Percentiles rank a stretch among this genome's conserved stretches.
Evolutionary conservation across 345 rosid species (phyloP).

Genomic region (Mangifera indica): DNA sequence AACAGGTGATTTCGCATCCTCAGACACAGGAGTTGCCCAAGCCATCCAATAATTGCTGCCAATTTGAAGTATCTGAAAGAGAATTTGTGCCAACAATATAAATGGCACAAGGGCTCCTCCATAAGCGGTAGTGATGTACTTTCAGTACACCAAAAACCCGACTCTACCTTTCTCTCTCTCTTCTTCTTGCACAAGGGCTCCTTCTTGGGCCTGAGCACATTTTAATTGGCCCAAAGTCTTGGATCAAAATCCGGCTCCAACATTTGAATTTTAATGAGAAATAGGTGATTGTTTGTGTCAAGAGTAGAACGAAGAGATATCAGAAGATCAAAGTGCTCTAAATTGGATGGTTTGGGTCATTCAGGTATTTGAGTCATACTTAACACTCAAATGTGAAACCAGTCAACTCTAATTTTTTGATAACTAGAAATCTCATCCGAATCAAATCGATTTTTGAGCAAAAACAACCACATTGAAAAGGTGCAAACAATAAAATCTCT

Average conservation of each 20-base stretch:
- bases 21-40: slow-evolving; percentile 60
- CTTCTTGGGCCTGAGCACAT: too few relatives aligned
- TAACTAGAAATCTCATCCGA: too few relatives aligned
- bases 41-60: slow-evolving; percentile 88
- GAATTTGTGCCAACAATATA: slow-evolving; percentile 50
- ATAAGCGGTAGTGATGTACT: slow-evolving; percentile 57
- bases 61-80: slow-evolving; percentile 58
- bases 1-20: slow-evolving; percentile 46
- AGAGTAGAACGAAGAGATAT: too few relatives aligned
- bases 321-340: neutral
- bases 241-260: too few relatives aligned
- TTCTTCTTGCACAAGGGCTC: slow-evolving; percentile 75
- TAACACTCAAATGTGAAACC: too few relatives aligned
- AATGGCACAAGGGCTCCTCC: slow-evolving; percentile 69
- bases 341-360: neutral
- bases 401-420: too few relatives aligned
- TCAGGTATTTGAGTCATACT: neutral
- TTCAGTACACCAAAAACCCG: slow-evolving; percentile 66
- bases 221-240: too few relatives aligned
- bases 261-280: too few relatives aligned
- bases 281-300: too few relatives aligned
- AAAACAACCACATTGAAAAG: too few relatives aligned
- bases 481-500: slow-evolving; percentile 3
- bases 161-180: slow-evolving; percentile 89
- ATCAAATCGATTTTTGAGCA: too few relatives aligned